These are phyloP conservation scores for Mimosa pudica DNA, from an alignment of 306 rosid genomes.

Conservation along the genomic window DNA sequence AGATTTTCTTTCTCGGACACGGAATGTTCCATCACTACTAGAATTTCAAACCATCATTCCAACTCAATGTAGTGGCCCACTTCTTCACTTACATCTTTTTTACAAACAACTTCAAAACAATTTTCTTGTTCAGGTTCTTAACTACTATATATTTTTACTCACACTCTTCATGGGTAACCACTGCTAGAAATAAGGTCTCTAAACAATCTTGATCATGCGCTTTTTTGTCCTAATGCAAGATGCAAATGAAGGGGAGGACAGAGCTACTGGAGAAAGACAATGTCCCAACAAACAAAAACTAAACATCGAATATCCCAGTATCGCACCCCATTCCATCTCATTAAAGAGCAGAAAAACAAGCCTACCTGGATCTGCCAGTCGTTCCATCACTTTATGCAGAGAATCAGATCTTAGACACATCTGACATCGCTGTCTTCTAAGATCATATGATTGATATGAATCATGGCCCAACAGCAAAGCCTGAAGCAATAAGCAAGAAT, in stretches of 20 bases:
- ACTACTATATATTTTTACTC: too few relatives aligned
- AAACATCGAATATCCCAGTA: neutral
- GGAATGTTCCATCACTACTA: neutral
- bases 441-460: slow-evolving; percentile 57
- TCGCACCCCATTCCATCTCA: slow-evolving; percentile 3
- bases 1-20: neutral
- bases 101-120: neutral
- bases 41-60: neutral
- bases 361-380: slow-evolving; percentile 83
- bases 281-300: neutral
- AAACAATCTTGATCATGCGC: too few relatives aligned
- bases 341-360: slow-evolving; percentile 10
- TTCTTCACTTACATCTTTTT: neutral
- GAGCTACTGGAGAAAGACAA: neutral
- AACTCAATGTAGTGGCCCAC: neutral
- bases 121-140: neutral
- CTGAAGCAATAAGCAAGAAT: slow-evolving; percentile 44
- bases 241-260: slow-evolving; percentile 14
- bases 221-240: neutral
- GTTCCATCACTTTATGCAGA: slow-evolving; percentile 96
- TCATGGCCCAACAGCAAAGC: slow-evolving; percentile 97
- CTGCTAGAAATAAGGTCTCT: too few relatives aligned
- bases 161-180: too few relatives aligned
- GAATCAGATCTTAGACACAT: slow-evolving; percentile 95
- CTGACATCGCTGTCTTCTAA: slow-evolving; percentile 89